Conservation (phyloP, 23 red algal species). For the Gracilaria vermiculophylla region DNA sequence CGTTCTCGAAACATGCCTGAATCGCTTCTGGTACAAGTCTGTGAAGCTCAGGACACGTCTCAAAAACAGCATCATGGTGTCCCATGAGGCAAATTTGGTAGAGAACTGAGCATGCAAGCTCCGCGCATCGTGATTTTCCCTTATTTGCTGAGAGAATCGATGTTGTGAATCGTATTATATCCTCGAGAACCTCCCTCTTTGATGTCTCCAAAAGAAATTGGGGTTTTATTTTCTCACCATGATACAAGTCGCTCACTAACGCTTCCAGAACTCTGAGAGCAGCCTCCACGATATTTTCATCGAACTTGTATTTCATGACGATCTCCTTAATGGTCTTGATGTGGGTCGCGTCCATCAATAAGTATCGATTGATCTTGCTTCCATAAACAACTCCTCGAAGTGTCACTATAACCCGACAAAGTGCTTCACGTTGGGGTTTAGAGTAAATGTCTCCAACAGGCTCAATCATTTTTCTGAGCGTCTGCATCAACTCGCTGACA, state of each 20-base stretch:
- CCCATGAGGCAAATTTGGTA: not conserved
- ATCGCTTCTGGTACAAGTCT: not conserved
- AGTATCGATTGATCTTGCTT: not conserved
- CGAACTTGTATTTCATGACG: not conserved
- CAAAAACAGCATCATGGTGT: not conserved
- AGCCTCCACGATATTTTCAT: not conserved
- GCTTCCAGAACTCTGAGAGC: not conserved
- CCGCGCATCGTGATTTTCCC: not conserved
- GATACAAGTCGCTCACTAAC: not conserved
- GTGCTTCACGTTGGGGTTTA: not conserved
- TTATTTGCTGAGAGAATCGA: not conserved
- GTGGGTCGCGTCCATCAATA: not conserved
- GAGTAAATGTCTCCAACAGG: not conserved
- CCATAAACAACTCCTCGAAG: not conserved
- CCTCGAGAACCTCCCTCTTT: not conserved
- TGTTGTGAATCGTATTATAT: conserved; percentile 1
- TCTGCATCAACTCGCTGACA: not conserved
- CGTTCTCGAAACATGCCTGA: conserved; percentile 9
- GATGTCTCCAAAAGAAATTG: not conserved
- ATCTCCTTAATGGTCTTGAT: not conserved
- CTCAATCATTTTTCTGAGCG: not conserved
- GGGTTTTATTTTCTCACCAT: not conserved
- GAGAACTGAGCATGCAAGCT: not conserved
- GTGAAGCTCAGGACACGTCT: not conserved
- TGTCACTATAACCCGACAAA: not conserved